Evolutionary conservation across 2,329 filamentous ascomycete species (phyloP), one percentile per base, ranked within the genome.

Genomic region (Arachnopeziza araneosa): DNA sequence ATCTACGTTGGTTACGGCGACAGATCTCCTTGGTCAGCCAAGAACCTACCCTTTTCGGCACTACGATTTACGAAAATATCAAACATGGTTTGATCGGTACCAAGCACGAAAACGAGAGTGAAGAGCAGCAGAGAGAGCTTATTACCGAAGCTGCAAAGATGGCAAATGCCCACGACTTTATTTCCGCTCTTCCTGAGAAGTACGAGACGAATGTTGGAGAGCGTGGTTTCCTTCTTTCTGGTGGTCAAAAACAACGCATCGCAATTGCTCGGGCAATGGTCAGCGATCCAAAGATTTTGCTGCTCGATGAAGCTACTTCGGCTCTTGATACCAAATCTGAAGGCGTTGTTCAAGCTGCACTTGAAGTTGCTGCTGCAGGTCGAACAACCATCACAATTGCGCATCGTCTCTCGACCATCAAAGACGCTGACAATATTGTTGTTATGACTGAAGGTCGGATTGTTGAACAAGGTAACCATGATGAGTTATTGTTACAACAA

Each of bases 161-260:
- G 81, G 90, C 95, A 17, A 97, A 98, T 68, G 93, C 93, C 0
- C 93, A 98, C 72, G 92, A 96, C 65, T 99, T 99, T 72, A 88
- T 99, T 66, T 83, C 79, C 6, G 76, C 81, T 14, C 82, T 98
- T 1, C 92, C 95, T 0, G 89, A 98, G 67, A 89, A 90, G 1
- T 98, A 98, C 69, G 84, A 96, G 66, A 98, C 95, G 0, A 87
- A 96, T 66, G 93, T 98, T n/a, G 95, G 95, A 59, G 92, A 98
- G 74, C 88, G 93, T 64, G 95, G 95, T 10, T 96, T 96, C 72
- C 77, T 97, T 56, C 81, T 99, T 9, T 96, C 91, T 58, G 95
- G 95, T 73, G 95, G 95, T 44, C 95, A 99, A 75, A 96, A 97
- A 75, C 95, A 98, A 75, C 90, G 95, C 68, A 96, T 98, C 70